A percentile compares a stretch with the other conserved stretches of the same genome.
Conservation (phyloP, 2,329 filamentous ascomycete genomes). For the Alternaria rosae region DNA sequence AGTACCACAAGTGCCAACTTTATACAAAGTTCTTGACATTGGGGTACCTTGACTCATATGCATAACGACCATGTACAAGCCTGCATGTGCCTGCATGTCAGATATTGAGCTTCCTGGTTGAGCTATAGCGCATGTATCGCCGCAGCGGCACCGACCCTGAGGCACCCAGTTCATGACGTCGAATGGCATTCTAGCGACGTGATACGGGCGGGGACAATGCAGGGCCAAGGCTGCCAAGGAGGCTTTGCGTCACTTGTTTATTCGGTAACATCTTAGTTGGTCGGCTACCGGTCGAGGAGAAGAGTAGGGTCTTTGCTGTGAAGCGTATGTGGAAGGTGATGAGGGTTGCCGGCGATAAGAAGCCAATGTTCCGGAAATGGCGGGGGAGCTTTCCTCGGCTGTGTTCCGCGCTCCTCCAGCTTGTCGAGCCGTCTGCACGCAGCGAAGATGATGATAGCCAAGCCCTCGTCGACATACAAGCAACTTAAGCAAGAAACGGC, state of each 20-base stretch:
- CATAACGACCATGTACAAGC: not conserved
- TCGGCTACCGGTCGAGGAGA: not conserved
- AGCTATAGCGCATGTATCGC: slow-evolving; percentile 21
- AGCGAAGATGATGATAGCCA: not conserved
- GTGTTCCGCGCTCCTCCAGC: no score
- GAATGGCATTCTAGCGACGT: slow-evolving; percentile 11
- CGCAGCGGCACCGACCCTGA: slow-evolving; percentile 18
- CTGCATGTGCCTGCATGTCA: not conserved
- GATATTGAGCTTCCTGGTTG: slow-evolving; percentile 35
- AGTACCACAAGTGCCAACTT: not conserved
- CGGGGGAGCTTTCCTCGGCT: not conserved
- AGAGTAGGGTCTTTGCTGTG: not conserved
- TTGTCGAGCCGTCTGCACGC: not conserved
- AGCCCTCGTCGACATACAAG: not conserved
- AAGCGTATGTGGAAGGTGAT: slow-evolving; percentile 13
- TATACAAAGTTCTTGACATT: not conserved
- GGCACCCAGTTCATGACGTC: slow-evolving; percentile 26
- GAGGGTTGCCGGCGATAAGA: slow-evolving; percentile 5
- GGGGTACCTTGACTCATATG: not conserved
- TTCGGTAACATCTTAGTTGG: slow-evolving; percentile 1
- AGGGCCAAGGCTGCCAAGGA: slow-evolving; percentile 33
- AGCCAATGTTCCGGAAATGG: not conserved
- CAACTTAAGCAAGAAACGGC: not conserved
- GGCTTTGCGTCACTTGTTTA: slow-evolving; percentile 14
- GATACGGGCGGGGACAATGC: slow-evolving; percentile 24